Conservation (phyloP, 2,329 filamentous ascomycete genomes). For the Aspergillus fumigatiaffinis region DNA sequence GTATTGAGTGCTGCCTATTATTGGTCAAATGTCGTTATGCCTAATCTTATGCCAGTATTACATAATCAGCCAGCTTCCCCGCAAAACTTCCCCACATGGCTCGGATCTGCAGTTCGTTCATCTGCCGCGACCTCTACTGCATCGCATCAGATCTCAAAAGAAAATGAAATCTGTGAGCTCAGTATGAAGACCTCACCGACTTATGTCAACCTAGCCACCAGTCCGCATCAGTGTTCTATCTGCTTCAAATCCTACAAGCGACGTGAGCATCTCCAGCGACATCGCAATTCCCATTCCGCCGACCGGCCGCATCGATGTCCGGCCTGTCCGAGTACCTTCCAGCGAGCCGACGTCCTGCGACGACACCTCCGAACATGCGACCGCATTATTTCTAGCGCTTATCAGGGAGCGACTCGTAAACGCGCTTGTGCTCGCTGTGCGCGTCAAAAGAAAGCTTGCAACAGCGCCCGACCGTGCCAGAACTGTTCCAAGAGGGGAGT, state of each 20-base stretch:
- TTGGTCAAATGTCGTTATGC: too few species aligned
- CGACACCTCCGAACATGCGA: slow-evolving; percentile 34
- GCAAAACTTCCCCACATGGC: not conserved
- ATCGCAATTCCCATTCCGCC: slow-evolving; percentile 29
- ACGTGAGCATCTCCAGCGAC: slow-evolving; percentile 36
- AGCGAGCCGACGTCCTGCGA: slow-evolving; percentile 37
- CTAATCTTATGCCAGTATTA: not conserved
- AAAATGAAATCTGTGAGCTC: not conserved
- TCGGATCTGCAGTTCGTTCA: not conserved
- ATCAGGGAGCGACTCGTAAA: slow-evolving; percentile 16
- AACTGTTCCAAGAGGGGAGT: slow-evolving; percentile 22
- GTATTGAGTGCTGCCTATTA: too few species aligned
- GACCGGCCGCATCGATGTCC: slow-evolving; percentile 32
- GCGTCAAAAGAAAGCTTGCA: slow-evolving; percentile 35
- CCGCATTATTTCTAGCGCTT: slow-evolving; percentile 7
- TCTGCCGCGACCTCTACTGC: not conserved
- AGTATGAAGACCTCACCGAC: not conserved
- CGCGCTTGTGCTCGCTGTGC: slow-evolving; percentile 35
- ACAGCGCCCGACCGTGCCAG: slow-evolving; percentile 27
- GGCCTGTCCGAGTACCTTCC: slow-evolving; percentile 30
- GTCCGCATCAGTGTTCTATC: slow-evolving; percentile 23
- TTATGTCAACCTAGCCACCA: not conserved
- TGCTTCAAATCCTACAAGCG: slow-evolving; percentile 37
- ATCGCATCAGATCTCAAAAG: not conserved
- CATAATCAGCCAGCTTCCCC: not conserved